phyloP scores from a whole-genome alignment of 192 early-diverging fungal genomes.

The Umbelopsis sp. region DNA sequence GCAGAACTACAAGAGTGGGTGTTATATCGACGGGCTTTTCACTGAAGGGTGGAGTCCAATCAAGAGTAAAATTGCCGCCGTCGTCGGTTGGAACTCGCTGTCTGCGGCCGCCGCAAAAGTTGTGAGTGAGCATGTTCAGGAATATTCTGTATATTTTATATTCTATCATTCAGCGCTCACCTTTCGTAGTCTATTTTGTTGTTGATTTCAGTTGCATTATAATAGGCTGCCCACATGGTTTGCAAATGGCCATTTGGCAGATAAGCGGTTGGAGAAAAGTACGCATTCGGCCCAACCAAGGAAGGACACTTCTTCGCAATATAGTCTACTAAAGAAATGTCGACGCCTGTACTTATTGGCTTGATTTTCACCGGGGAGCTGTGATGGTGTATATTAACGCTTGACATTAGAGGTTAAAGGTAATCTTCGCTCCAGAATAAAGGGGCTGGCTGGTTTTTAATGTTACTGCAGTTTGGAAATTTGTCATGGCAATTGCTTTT shows the following conservation, averaged over 20 bases:
- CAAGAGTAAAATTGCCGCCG: conserved; percentile 84
- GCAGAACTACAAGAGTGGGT: conserved; percentile 81
- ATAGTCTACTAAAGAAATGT: conserved; percentile 38
- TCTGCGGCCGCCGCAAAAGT: conserved; percentile 24
- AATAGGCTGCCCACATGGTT: conserved; percentile 68
- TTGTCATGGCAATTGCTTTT: not conserved
- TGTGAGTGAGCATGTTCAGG: conserved; percentile 7
- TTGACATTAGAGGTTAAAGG: not conserved
- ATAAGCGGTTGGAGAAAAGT: conserved; percentile 71
- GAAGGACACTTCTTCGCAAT: conserved; percentile 54
- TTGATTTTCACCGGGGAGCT: not conserved
- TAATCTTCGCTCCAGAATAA: not conserved
- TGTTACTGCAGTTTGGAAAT: not conserved
- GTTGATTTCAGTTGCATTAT: conserved; percentile 36
- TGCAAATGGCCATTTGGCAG: conserved; percentile 81
- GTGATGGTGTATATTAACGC: not conserved
- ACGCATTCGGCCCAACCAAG: conserved; percentile 50
- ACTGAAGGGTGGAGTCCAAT: conserved; percentile 76
- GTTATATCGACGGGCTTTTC: conserved; percentile 60
- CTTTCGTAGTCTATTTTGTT: conserved; percentile 63
- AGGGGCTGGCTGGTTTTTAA: conserved; percentile 6
- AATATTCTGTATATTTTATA: not conserved
- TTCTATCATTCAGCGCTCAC: conserved; percentile 40
- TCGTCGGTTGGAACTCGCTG: conserved; percentile 68
- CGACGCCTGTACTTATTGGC: not conserved